phyloP scores from a whole-genome alignment of 495 filamentous ascomycete species.

The Penicillium goetzii region DNA sequence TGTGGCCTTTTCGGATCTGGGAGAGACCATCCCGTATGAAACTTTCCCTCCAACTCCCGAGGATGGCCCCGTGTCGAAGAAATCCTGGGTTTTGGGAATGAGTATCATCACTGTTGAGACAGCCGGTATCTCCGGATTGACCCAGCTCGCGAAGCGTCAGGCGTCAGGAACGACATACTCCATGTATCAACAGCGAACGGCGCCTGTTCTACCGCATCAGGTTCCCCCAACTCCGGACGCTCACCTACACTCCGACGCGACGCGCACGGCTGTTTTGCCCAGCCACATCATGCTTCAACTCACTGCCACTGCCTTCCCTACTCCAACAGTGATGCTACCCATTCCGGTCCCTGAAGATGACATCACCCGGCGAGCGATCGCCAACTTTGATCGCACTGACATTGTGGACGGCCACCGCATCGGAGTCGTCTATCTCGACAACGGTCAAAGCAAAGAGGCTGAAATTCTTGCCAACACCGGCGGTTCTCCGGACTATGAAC shows the following conservation, averaged over 20 bases:
- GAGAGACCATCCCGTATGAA: conserved; percentile 53
- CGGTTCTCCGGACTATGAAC: conserved; percentile 82
- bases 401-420: conserved; percentile 96
- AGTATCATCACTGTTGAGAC: conserved; percentile 88
- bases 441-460: conserved; percentile 76
- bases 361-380: conserved; percentile 72
- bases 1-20: conserved; percentile 82
- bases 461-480: conserved; percentile 84
- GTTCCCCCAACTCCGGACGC: conserved; percentile 54
- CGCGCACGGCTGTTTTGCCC: conserved; percentile 61
- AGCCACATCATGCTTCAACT: conserved; percentile 85
- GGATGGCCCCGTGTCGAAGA: conserved; percentile 70
- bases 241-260: conserved; percentile 43
- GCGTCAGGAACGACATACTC: conserved; percentile 83
- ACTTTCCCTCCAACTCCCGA: conserved; percentile 63
- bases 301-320: conserved; percentile 63
- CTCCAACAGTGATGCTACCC: conserved; percentile 67
- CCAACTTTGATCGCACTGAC: conserved; percentile 80
- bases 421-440: conserved; percentile 88
- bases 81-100: conserved; percentile 84
- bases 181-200: conserved; percentile 72
- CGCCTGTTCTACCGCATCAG: conserved; percentile 69
- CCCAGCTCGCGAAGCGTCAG: conserved; percentile 80
- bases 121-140: conserved; percentile 70
- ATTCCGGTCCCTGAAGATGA: conserved; percentile 85